phyloP scores from a whole-genome alignment of 208 protist species.

The Trypanosoma rangeli region DNA sequence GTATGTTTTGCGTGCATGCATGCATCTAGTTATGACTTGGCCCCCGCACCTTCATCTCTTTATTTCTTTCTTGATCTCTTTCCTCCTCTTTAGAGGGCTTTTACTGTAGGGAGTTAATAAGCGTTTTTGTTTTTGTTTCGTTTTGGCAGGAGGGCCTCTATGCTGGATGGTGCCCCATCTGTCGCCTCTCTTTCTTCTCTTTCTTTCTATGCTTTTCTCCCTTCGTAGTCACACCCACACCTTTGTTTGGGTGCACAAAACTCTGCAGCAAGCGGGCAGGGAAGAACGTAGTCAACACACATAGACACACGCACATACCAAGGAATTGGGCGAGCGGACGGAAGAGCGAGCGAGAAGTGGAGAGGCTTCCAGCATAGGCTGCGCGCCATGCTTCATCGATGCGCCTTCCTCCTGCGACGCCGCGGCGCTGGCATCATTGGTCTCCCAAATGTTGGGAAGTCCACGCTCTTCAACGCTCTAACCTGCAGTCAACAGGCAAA shows the following conservation, averaged over 20 bases:
- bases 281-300: too few relatives aligned
- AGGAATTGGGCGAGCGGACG: too few relatives aligned
- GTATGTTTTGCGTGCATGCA: not conserved
- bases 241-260: too few relatives aligned
- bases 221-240: too few relatives aligned
- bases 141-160: too few relatives aligned
- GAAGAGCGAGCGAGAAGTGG: not conserved
- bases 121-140: too few relatives aligned
- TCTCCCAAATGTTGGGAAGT: constrained; percentile 92
- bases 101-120: too few relatives aligned
- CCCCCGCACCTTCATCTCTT: not conserved
- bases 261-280: too few relatives aligned
- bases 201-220: not conserved
- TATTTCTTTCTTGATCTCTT: constrained; percentile 5
- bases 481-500: constrained; percentile 87
- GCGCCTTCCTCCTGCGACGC: constrained; percentile 28
- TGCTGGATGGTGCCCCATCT: too few relatives aligned
- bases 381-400: constrained; percentile 27
- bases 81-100: too few relatives aligned
- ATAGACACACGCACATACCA: too few relatives aligned
- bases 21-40: too few relatives aligned
- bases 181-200: not conserved
- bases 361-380: not conserved
- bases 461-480: constrained; percentile 93
- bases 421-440: constrained; percentile 87